A percentile compares a stretch with the other conserved stretches of the same genome.
Evolutionary conservation across 495 filamentous ascomycete species (phyloP).

Genomic region (Extremus antarcticus): DNA sequence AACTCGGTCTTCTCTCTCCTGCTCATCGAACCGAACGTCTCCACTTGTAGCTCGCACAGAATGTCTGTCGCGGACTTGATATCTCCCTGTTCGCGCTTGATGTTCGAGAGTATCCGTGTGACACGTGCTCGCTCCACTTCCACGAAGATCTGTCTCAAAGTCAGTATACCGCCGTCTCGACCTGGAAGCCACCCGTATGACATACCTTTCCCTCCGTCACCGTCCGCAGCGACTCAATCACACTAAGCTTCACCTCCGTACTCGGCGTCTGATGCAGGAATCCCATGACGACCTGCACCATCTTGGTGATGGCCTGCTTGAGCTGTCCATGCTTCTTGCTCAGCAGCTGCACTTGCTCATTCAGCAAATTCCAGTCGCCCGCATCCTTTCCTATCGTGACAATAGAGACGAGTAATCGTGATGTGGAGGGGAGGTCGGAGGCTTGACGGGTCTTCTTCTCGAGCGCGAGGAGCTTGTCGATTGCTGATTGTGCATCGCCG

Average conservation of each 20-base stretch:
- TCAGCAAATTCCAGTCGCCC: constrained; percentile 83
- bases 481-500: constrained; percentile 43
- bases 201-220: constrained; percentile 92
- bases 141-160: constrained; percentile 66
- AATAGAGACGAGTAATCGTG: constrained; percentile 71
- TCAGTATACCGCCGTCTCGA: neutral
- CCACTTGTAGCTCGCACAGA: constrained; percentile 93
- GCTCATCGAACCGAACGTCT: constrained; percentile 97
- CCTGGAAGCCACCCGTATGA: constrained; percentile 6
- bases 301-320: constrained; percentile 95
- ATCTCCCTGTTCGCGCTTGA: constrained; percentile 91
- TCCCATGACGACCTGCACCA: constrained; percentile 92
- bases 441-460: constrained; percentile 98
- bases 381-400: constrained; percentile 90
- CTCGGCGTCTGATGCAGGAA: constrained; percentile 77
- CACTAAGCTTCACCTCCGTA: constrained; percentile 73
- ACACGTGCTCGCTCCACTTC: constrained; percentile 95
- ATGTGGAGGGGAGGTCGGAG: constrained; percentile 89
- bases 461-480: constrained; percentile 81
- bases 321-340: constrained; percentile 99
- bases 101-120: constrained; percentile 86
- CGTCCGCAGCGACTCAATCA: constrained; percentile 89
- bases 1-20: constrained; percentile 96
- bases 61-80: constrained; percentile 81
- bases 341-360: constrained; percentile 87